These are phyloP conservation scores for Pittosporum tobira DNA, from an alignment of 129 eudicot genomes.

Conservation along the genomic window DNA sequence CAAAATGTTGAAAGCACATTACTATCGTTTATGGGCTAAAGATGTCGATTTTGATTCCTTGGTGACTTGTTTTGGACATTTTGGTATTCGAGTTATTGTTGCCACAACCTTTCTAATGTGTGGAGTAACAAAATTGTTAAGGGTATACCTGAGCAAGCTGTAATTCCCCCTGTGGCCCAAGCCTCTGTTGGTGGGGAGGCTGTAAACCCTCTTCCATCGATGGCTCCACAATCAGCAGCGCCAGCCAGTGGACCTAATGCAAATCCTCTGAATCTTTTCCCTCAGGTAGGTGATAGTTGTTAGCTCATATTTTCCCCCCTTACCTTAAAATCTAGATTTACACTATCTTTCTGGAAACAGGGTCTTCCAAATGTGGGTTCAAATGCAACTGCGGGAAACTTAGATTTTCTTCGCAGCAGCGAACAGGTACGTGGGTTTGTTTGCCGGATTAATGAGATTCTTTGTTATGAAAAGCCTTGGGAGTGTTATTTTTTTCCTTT, in stretches of 20 bases:
- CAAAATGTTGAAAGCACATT: too few species aligned
- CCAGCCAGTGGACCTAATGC: slow-evolving; percentile 67
- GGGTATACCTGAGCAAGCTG: slow-evolving; percentile 70
- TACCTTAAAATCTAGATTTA: not conserved
- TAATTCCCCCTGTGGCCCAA: slow-evolving; percentile 34
- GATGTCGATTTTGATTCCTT: too few species aligned
- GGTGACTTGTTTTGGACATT: too few species aligned
- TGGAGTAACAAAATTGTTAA: slow-evolving; percentile 5
- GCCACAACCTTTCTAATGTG: not conserved
- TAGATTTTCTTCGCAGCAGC: slow-evolving; percentile 59
- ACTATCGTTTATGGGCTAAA: too few species aligned
- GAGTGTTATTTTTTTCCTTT: too few species aligned
- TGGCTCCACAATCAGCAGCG: slow-evolving; percentile 35
- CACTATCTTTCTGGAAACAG: slow-evolving; percentile 17
- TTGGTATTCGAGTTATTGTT: not conserved
- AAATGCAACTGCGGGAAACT: slow-evolving; percentile 43
- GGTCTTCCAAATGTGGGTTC: slow-evolving; percentile 56
- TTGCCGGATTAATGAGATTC: not conserved
- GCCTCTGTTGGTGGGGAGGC: slow-evolving; percentile 34
- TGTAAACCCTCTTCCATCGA: slow-evolving; percentile 27
- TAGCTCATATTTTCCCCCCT: not conserved
- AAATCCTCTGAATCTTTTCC: slow-evolving; percentile 59
- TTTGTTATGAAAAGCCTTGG: not conserved
- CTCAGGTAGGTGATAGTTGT: slow-evolving; percentile 44
- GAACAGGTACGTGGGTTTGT: slow-evolving; percentile 28